These are phyloP conservation scores for Aureobasidium sp. DNA, from an alignment of 2,329 filamentous ascomycete species.

Conservation along the genomic window DNA sequence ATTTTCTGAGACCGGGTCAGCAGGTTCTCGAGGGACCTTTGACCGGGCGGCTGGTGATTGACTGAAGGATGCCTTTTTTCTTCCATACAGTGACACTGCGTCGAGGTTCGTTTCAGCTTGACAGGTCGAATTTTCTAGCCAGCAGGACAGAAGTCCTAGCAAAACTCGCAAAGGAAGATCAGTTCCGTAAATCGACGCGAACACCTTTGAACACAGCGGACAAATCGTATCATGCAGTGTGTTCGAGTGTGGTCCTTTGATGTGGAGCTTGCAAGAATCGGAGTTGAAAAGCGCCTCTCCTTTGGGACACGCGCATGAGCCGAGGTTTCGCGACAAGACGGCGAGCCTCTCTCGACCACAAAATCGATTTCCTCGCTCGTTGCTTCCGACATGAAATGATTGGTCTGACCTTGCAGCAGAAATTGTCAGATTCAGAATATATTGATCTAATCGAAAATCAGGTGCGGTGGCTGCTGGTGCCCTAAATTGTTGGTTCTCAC, in stretches of 20 bases:
- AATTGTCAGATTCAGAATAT: neutral
- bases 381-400: neutral
- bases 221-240: neutral
- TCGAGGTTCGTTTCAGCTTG: neutral
- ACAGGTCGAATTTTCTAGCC: neutral
- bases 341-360: neutral
- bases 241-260: neutral
- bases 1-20: neutral
- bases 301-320: conserved; percentile 5
- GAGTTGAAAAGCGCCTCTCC: neutral
- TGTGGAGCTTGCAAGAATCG: neutral
- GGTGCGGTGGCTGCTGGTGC: neutral
- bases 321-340: neutral
- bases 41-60: neutral
- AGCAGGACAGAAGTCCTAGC: neutral
- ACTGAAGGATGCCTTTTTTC: neutral
- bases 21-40: neutral
- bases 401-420: neutral
- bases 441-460: neutral
- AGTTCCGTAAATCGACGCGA: neutral
- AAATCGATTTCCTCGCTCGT: neutral
- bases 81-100: neutral
- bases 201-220: neutral
- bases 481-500: neutral
- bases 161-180: neutral